Evolutionary conservation across 345 rosid species (phyloP).

Genomic region (Moricandia arvensis): DNA sequence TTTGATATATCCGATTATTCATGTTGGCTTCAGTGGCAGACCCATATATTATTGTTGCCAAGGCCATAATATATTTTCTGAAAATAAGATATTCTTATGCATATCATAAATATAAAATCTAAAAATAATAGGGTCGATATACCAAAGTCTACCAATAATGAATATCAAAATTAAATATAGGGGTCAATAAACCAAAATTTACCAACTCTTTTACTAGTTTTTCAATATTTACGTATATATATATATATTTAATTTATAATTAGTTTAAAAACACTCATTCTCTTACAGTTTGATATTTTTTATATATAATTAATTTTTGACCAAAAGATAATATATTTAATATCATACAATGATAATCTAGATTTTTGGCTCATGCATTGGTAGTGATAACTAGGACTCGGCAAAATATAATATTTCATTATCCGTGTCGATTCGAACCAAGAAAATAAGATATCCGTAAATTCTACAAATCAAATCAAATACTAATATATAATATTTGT

Average conservation of each 20-base stretch:
- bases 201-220: neutral
- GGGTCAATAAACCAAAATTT: neutral
- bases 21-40: neutral
- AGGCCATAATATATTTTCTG: neutral
- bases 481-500: no score
- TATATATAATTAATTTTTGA: neutral
- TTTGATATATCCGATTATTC: neutral
- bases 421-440: no score
- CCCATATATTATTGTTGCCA: neutral
- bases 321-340: neutral
- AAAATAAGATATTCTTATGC: neutral
- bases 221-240: neutral
- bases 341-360: neutral
- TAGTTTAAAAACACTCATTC: no score
- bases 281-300: no score
- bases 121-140: neutral
- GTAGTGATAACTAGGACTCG: neutral
- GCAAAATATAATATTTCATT: no score
- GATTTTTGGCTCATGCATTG: neutral
- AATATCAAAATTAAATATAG: neutral
- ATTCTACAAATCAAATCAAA: no score
- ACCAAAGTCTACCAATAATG: neutral
- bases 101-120: neutral
- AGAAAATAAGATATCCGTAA: no score
- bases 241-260: no score